phyloP scores from a whole-genome alignment of 2,329 filamentous ascomycete species.

The Escovopsis sp. region DNA sequence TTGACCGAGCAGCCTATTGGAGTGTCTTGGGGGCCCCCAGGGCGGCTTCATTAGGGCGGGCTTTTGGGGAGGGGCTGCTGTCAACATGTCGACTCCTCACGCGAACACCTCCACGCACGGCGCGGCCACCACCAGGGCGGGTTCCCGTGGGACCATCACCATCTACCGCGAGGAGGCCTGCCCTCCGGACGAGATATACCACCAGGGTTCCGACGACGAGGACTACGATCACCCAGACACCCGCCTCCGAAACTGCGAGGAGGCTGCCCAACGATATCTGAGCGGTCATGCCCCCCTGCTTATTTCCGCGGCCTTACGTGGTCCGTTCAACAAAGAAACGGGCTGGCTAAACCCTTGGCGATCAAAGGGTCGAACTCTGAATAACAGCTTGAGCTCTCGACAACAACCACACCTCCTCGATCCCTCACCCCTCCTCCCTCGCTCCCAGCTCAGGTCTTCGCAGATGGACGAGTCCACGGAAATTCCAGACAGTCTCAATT shows the following conservation, averaged over 20 bases:
- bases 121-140: conserved; percentile 7
- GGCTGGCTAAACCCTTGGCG: conserved; percentile 22
- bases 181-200: conserved; percentile 32
- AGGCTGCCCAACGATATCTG: conserved; percentile 43
- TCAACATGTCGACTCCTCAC: neutral
- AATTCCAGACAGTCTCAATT: conserved; percentile 10
- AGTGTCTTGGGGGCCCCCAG: too few species aligned
- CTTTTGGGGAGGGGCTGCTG: neutral
- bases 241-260: conserved; percentile 41
- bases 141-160: conserved; percentile 16
- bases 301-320: conserved; percentile 43
- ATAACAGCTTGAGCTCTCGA: neutral
- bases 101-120: neutral
- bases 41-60: neutral
- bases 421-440: neutral
- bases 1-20: too few species aligned
- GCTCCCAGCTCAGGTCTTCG: neutral
- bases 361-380: conserved; percentile 13
- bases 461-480: neutral
- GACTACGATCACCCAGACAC: conserved; percentile 31
- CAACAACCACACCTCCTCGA: neutral
- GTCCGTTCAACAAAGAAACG: conserved; percentile 38
- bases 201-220: conserved; percentile 43
- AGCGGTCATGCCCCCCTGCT: conserved; percentile 41
- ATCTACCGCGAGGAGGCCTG: conserved; percentile 33